A percentile compares a stretch with the other conserved stretches of the same genome.
Evolutionary conservation across 2,329 filamentous ascomycete species (phyloP).

Genomic region (Eutypella sp.): DNA sequence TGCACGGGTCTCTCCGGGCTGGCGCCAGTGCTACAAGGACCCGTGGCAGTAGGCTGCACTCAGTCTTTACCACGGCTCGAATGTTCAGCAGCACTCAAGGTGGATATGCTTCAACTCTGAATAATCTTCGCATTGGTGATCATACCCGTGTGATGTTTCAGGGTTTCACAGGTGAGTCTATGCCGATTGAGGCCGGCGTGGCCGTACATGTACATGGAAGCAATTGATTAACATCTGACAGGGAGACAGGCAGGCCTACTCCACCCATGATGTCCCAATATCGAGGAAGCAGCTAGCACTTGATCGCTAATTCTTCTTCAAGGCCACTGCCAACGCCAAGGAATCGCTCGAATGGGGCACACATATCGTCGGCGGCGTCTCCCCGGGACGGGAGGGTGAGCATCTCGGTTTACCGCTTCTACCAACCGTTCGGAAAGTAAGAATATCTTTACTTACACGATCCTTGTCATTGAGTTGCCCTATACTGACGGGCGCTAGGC

Average conservation of each 20-base stretch:
- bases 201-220: not conserved
- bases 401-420: conserved; percentile 70
- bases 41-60: no score
- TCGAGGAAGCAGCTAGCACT: not conserved
- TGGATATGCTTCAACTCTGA: conserved; percentile 29
- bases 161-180: conserved; percentile 34
- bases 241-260: conserved; percentile 13
- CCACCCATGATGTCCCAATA: not conserved
- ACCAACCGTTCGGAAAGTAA: conserved; percentile 57
- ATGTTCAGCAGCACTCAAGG: conserved; percentile 15
- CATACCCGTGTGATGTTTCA: conserved; percentile 39
- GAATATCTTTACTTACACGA: conserved; percentile 2
- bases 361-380: conserved; percentile 74
- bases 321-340: conserved; percentile 70
- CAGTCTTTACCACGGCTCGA: conserved; percentile 8
- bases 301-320: conserved; percentile 17
- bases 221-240: conserved; percentile 12
- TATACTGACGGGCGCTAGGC: conserved; percentile 40
- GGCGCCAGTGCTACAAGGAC: conserved; percentile 3
- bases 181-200: not conserved
- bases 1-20: not conserved
- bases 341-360: conserved; percentile 76
- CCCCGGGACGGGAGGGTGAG: conserved; percentile 63
- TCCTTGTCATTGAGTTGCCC: not conserved
- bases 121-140: conserved; percentile 32